Base-by-base conservation (phyloP, 495 filamentous ascomycete genomes). In the Lasiosphaeris hirsuta region DNA sequence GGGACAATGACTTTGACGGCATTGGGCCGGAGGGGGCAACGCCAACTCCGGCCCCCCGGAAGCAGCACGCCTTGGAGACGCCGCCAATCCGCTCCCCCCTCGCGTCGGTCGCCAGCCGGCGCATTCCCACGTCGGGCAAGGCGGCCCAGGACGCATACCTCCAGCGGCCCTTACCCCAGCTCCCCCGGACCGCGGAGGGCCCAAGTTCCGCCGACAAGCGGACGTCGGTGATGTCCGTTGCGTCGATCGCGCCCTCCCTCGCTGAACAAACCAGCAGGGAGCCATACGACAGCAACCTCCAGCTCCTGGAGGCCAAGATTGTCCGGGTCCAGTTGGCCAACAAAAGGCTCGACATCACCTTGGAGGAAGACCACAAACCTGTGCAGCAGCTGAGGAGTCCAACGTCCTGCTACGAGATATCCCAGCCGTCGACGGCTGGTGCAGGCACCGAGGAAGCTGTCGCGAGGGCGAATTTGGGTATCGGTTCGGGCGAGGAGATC, bases 81-180 rank as follows among this genome's bases (percentile, higher is more conserved):
- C 67, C 73, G 8, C 69, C 71, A 6, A 62, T 63, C 41, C 57
- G 70, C 4, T 67, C 66, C 3, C 53, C 60, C 2, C 14, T 54
- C 17, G 33, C 15, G 3, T 19, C 38, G 4, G 18, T 38, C 33
- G 47, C 61, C 10, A 52, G 23, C 13, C 10, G 35, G 4, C 2
- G 23, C 19, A 36, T 62, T 14, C 61, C 63, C 19, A 59, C 68
- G 57, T 62, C 54, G 54, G 67, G 64, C 45, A 65, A 62, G 63
- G 59, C 39, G 7, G 36, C 38, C 11, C 57, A 60, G 44, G 61
- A 60, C 51, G 65, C 13, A 10, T 67, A 71, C 41, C 51, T 72
- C 30, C 71, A 73, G 51, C 68, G 75, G 0, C 74, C 75, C n/a
- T 49, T 80, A 5, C 78, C 78, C n/a, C 69, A 75, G 57, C 64